These are phyloP conservation scores for Naumovozyma dairenensis DNA, from an alignment of 805 yeast genomes.

Conservation along the genomic window DNA sequence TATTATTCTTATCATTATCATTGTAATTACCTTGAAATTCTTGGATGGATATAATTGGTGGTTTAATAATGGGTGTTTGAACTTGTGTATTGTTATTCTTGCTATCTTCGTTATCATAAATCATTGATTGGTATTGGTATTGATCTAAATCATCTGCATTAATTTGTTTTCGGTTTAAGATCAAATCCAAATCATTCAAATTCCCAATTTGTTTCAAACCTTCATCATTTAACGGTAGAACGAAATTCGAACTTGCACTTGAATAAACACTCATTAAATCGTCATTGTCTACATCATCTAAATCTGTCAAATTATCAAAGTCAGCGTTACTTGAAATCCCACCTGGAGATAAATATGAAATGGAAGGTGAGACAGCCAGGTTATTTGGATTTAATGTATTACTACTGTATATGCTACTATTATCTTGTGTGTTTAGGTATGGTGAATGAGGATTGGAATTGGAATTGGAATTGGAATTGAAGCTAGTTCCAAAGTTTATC, in stretches of 20 bases:
- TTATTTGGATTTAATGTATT: conserved; percentile 1
- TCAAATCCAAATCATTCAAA: conserved; percentile 16
- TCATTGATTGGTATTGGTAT: too few species aligned
- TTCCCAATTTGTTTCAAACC: conserved; percentile 20
- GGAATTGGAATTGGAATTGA: too few species aligned
- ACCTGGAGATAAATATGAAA: conserved; percentile 17
- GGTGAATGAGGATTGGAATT: too few species aligned
- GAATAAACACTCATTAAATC: conserved; percentile 25
- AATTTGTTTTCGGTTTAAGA: conserved; percentile 1
- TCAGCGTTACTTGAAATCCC: neutral
- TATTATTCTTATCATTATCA: neutral
- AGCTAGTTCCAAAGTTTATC: too few species aligned
- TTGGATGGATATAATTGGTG: conserved; percentile 22
- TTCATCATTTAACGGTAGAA: conserved; percentile 18
- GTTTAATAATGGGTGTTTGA: neutral
- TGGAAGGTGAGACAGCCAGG: conserved; percentile 21
- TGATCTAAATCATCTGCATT: neutral
- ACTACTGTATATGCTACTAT: too few species aligned
- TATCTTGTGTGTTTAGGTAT: conserved; percentile 13
- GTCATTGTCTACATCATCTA: conserved; percentile 23
- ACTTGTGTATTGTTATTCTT: neutral
- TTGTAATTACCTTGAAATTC: conserved; percentile 13
- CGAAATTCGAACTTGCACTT: conserved; percentile 13
- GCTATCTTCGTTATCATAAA: neutral
- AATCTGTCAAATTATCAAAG: neutral